phyloP scores from a whole-genome alignment of 257 asterid species.

The Perilla frutescens region DNA sequence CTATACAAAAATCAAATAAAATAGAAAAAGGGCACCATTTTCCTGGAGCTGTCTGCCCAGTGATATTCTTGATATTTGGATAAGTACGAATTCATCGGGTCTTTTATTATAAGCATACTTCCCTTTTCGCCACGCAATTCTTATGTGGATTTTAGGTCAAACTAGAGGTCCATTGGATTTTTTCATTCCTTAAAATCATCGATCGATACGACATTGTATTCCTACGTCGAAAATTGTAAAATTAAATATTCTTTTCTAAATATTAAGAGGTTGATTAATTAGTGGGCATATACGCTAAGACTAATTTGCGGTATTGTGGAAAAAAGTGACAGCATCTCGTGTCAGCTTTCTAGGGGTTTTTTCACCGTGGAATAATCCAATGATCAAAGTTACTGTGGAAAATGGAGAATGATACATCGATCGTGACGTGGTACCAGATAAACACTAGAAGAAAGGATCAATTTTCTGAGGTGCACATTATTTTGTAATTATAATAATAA shows the following conservation, averaged over 20 bases:
- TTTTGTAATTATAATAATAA: background rate
- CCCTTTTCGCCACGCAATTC: constrained; percentile 31
- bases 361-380: constrained; percentile 11
- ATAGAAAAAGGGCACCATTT: background rate
- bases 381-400: constrained; percentile 35
- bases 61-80: constrained; percentile 31
- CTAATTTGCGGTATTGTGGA: constrained; percentile 23
- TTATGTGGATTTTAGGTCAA: constrained; percentile 33
- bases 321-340: constrained; percentile 21
- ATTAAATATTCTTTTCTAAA: background rate
- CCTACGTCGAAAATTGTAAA: background rate
- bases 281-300: background rate
- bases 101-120: background rate
- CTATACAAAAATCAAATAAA: background rate
- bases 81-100: constrained; percentile 26
- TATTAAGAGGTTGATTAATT: background rate
- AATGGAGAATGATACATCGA: constrained; percentile 44
- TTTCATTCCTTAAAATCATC: constrained; percentile 28
- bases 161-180: background rate
- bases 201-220: background rate
- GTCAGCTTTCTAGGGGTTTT: constrained; percentile 14
- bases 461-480: constrained; percentile 32
- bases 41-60: constrained; percentile 1
- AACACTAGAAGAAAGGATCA: constrained; percentile 20
- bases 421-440: constrained; percentile 38